Percentiles rank a stretch among this genome's conserved stretches.
Evolutionary conservation across 2,329 filamentous ascomycete genomes (phyloP).

Genomic region (Neobulgaria alba): DNA sequence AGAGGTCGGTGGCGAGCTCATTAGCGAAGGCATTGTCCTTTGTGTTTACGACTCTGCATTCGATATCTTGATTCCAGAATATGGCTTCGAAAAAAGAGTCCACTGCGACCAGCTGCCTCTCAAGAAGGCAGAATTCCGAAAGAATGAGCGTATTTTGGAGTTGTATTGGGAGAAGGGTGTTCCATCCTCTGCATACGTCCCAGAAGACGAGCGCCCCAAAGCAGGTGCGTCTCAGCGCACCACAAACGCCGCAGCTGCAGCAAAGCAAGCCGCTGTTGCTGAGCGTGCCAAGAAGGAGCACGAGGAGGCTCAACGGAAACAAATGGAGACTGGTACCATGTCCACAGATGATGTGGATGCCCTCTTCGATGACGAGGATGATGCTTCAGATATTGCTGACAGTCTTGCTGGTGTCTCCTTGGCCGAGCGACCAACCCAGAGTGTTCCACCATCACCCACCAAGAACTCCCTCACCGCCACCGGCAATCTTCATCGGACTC

Average conservation of each 20-base stretch:
- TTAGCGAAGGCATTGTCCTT: conserved; percentile 91
- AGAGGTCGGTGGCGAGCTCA: conserved; percentile 80
- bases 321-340: conserved; percentile 90
- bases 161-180: conserved; percentile 99
- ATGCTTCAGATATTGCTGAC: conserved; percentile 77
- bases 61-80: conserved; percentile 95
- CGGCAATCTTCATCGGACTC: conserved; percentile 72
- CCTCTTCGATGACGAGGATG: conserved; percentile 87
- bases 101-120: conserved; percentile 96
- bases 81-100: conserved; percentile 97
- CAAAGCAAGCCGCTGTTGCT: conserved; percentile 72
- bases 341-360: conserved; percentile 89
- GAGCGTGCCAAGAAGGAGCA: conserved; percentile 75
- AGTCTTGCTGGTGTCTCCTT: conserved; percentile 86
- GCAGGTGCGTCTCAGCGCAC: conserved; percentile 64
- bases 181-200: conserved; percentile 88
- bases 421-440: conserved; percentile 83
- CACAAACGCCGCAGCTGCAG: conserved; percentile 66
- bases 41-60: conserved; percentile 98
- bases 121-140: conserved; percentile 98
- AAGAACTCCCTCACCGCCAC: conserved; percentile 60
- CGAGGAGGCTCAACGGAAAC: conserved; percentile 84
- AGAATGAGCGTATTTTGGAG: conserved; percentile 88
- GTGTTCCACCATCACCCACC: conserved; percentile 84
- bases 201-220: conserved; percentile 93